Base-by-base conservation (phyloP, 768 basidiomycete genomes). In the Naganishia vaughanmartiniae region DNA sequence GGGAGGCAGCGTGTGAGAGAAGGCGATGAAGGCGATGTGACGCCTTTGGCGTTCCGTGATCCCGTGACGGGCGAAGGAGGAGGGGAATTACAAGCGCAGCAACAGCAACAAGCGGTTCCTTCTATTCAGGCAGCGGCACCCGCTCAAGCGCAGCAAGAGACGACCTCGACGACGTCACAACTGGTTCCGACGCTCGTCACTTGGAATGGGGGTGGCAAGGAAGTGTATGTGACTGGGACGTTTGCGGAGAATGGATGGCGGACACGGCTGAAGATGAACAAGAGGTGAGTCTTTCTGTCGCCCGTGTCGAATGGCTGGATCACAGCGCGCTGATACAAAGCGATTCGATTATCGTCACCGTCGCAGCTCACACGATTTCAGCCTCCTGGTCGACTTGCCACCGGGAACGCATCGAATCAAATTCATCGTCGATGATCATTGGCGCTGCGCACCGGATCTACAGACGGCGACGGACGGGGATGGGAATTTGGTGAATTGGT, bases 351-450 rank as follows among this genome's bases (percentile, higher is more conserved):
- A 12, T 36, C 34, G 12, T 42, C 42, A 15, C 2, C 15, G 42
- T 1, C 24, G n/a, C 57, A 80, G 78, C 66, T 80, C 79, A 6
- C 78, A 80, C 54, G 80, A 81, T 58, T 78, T 80, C 76, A 66
- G 72, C 7, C 54, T 75, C 11, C 74, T 80, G 10, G 82, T 88
- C 31, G 76, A 84, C 5, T 86, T 98, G 0, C 87, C 87, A 12
- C 92, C 93, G 0, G 95, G 95, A 19, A 93, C 93, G 0, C 93
- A 97, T 78, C 91, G 93, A 73, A 85, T 97, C 78, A 91, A 93
- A 70, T 98, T 96, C 84, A 87, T 97, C 73, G 91, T 98, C 71
- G 95, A 98, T 79, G 91, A 90, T 56, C 86, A 88, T 55, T 92
- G 89, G 88, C 87, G 89, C 72, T 87, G 83, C 66, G 83, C 83